Percentiles rank a stretch among this genome's conserved stretches.
phyloP scores from a whole-genome alignment of 441 rosid genomes.

The Hura crepitans region DNA sequence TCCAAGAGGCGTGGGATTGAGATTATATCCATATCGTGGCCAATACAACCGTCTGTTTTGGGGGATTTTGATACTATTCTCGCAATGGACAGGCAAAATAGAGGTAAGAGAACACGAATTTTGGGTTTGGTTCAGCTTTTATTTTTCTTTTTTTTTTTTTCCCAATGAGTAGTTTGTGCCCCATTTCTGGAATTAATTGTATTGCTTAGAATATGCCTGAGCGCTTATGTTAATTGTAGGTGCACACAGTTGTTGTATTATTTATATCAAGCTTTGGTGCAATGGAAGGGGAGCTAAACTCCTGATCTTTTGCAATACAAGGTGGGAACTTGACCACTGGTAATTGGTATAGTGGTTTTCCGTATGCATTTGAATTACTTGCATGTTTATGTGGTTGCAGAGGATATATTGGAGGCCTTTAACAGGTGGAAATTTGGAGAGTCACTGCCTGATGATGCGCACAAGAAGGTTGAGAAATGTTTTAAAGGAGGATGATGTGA shows the following conservation, averaged over 20 bases:
- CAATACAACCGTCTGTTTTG: constrained; percentile 72
- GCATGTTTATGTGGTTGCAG: constrained; percentile 34
- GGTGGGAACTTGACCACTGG: neutral
- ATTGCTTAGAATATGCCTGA: neutral
- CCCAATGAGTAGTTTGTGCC: neutral
- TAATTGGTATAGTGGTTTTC: neutral
- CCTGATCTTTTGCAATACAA: neutral
- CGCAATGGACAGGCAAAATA: constrained; percentile 83
- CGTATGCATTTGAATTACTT: neutral
- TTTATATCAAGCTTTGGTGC: neutral
- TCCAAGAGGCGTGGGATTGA: constrained; percentile 77
- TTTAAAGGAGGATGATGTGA: neutral
- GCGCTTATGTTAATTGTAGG: neutral
- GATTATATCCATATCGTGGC: constrained; percentile 86
- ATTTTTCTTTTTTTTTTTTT: neutral
- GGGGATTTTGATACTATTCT: constrained; percentile 74
- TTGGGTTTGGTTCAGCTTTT: constrained; percentile 2
- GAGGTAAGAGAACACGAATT: constrained; percentile 38
- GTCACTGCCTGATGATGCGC: constrained; percentile 65
- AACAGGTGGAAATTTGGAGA: constrained; percentile 71
- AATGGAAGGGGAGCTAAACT: neutral
- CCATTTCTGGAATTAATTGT: neutral
- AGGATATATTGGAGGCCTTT: constrained; percentile 68
- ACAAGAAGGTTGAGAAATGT: constrained; percentile 54
- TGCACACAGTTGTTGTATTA: neutral